These are phyloP conservation scores for Kitagawia praeruptora DNA, from an alignment of 129 eudicot species.

Conservation along the genomic window DNA sequence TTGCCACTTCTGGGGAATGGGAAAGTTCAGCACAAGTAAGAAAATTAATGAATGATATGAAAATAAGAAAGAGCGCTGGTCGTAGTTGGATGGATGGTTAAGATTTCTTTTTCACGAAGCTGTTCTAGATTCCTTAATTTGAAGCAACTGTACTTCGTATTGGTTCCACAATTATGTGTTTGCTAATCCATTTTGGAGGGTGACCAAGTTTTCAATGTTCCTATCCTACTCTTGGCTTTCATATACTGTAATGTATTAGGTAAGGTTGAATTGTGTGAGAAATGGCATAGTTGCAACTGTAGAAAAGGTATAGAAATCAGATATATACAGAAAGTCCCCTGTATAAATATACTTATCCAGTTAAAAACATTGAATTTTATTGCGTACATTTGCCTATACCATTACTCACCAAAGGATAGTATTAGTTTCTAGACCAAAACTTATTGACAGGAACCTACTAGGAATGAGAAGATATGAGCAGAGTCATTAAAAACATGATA, in stretches of 20 bases:
- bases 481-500: neutral
- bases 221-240: neutral
- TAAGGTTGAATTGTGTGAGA: neutral
- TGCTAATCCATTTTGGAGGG: neutral
- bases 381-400: neutral
- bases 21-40: slow-evolving; percentile 50
- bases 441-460: neutral
- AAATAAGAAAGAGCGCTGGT: slow-evolving; percentile 59
- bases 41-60: slow-evolving; percentile 39
- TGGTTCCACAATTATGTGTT: neutral
- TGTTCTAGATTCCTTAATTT: neutral
- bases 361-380: neutral
- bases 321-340: neutral
- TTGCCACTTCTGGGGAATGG: slow-evolving; percentile 76
- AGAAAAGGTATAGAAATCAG: neutral
- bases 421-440: neutral
- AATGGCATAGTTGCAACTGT: neutral
- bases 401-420: neutral
- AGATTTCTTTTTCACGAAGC: neutral
- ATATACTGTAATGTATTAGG: neutral
- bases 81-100: slow-evolving; percentile 61
- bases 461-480: neutral
- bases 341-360: neutral
- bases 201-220: neutral
- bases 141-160: neutral